phyloP scores from a whole-genome alignment of 805 yeast genomes.

The Martiniozyma abietophila region DNA sequence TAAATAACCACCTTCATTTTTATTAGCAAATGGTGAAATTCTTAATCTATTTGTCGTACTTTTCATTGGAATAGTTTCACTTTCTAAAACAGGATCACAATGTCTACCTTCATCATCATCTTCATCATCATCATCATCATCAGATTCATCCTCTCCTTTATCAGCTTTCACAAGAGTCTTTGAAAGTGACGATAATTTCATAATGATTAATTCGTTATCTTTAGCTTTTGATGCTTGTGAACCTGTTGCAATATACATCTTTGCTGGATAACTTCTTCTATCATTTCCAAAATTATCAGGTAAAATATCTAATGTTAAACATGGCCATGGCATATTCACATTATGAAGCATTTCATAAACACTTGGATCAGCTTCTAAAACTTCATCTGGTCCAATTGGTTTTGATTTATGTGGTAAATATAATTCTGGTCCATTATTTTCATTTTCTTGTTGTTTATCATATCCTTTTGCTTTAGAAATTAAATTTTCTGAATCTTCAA shows the following conservation, averaged over 20 bases:
- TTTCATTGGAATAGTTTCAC: constrained; percentile 66
- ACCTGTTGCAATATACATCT: constrained; percentile 79
- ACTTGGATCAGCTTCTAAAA: constrained; percentile 89
- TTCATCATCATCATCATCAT: constrained; percentile 58
- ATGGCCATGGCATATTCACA: constrained; percentile 94
- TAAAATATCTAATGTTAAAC: constrained; percentile 79
- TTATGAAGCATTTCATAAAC: constrained; percentile 96
- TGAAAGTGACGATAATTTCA: constrained; percentile 72
- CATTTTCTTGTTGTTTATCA: constrained; percentile 21
- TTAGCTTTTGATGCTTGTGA: constrained; percentile 84
- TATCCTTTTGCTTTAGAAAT: constrained; percentile 41
- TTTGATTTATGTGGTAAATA: constrained; percentile 83
- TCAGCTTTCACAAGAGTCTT: constrained; percentile 85
- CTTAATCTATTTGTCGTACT: constrained; percentile 86
- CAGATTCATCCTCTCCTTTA: constrained; percentile 60
- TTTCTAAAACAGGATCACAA: constrained; percentile 79
- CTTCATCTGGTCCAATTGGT: constrained; percentile 94
- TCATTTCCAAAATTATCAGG: constrained; percentile 84
- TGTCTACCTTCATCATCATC: constrained; percentile 63
- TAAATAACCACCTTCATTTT: constrained; percentile 63
- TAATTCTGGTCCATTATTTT: constrained; percentile 23
- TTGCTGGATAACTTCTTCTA: constrained; percentile 84
- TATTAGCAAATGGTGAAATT: constrained; percentile 65
- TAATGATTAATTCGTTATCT: constrained; percentile 80
- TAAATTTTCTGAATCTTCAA: constrained; percentile 50